Conservation (phyloP, 768 basidiomycete genomes). For the Tephrocybe sp. region DNA sequence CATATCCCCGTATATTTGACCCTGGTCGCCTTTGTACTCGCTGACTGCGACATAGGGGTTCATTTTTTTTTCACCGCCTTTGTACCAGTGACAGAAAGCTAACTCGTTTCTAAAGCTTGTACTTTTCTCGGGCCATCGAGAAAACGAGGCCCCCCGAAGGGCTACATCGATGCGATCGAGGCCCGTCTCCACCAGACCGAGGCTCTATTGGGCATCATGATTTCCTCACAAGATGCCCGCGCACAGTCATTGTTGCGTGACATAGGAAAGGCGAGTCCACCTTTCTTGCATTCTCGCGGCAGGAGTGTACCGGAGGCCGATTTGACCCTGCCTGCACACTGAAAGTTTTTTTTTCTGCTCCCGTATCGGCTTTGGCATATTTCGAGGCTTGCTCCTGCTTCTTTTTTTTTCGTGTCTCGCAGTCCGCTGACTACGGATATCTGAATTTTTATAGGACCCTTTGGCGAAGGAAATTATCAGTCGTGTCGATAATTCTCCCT, state of each 20-base stretch:
- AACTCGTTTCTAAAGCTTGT: conserved; percentile 48
- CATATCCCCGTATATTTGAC: conserved; percentile 10
- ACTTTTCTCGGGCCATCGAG: conserved; percentile 79
- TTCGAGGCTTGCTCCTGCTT: conserved; percentile 1
- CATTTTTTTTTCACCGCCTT: not conserved
- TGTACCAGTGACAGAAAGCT: not conserved
- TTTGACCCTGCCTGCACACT: conserved; percentile 15
- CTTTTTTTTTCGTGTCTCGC: not conserved
- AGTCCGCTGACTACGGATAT: conserved; percentile 6
- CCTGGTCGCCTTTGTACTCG: not conserved
- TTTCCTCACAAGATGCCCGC: conserved; percentile 48
- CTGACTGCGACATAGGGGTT: not conserved
- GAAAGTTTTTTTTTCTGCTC: not conserved
- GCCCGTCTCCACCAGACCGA: conserved; percentile 89
- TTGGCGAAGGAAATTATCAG: conserved; percentile 79
- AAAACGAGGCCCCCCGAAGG: conserved; percentile 88
- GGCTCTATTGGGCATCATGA: conserved; percentile 80
- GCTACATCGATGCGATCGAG: conserved; percentile 94
- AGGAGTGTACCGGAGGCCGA: not conserved
- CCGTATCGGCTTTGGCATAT: not conserved
- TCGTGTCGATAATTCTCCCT: conserved; percentile 79
- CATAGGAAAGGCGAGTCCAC: conserved; percentile 48
- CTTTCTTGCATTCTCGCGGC: not conserved
- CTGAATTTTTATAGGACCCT: conserved; percentile 52
- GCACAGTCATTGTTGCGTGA: conserved; percentile 47